These are phyloP conservation scores for Nigrospora sphaerica DNA, from an alignment of 2,329 filamentous ascomycete genomes.

Conservation along the genomic window DNA sequence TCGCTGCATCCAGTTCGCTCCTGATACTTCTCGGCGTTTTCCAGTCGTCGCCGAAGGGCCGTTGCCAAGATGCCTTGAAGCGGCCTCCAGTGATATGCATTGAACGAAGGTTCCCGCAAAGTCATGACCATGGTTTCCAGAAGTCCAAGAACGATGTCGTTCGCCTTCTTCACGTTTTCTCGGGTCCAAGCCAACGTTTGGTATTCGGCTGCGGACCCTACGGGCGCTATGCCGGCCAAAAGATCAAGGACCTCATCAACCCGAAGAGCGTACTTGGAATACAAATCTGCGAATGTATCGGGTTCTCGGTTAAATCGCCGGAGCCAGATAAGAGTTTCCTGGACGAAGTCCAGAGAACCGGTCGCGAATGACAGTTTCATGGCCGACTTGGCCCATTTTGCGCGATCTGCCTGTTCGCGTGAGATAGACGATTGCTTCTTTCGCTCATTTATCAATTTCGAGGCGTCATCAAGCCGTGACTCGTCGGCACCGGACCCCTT, in stretches of 20 bases:
- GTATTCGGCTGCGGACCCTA: neutral
- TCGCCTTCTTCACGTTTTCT: constrained; percentile 3
- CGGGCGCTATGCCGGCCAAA: constrained; percentile 5
- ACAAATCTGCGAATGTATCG: constrained; percentile 1
- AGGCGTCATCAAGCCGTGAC: neutral
- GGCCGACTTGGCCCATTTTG: constrained; percentile 1
- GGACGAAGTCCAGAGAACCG: constrained; percentile 8
- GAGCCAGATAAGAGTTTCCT: constrained; percentile 9
- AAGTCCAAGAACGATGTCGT: constrained; percentile 7
- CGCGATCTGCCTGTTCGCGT: constrained; percentile 1
- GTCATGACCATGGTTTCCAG: constrained; percentile 4
- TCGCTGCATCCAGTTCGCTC: constrained; percentile 1
- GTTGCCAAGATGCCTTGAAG: neutral
- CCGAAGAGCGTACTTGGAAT: neutral
- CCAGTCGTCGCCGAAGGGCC: neutral
- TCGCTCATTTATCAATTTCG: neutral
- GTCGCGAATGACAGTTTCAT: constrained; percentile 8
- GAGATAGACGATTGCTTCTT: neutral
- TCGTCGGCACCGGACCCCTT: neutral
- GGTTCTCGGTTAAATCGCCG: constrained; percentile 8
- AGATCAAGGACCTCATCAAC: constrained; percentile 5
- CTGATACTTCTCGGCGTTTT: neutral
- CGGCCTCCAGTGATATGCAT: neutral
- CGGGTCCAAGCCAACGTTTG: neutral
- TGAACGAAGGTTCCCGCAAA: constrained; percentile 3